Evolutionary conservation across 352 stramenopile species (phyloP).

Genomic region (Pythium rhizo-oryzae): DNA sequence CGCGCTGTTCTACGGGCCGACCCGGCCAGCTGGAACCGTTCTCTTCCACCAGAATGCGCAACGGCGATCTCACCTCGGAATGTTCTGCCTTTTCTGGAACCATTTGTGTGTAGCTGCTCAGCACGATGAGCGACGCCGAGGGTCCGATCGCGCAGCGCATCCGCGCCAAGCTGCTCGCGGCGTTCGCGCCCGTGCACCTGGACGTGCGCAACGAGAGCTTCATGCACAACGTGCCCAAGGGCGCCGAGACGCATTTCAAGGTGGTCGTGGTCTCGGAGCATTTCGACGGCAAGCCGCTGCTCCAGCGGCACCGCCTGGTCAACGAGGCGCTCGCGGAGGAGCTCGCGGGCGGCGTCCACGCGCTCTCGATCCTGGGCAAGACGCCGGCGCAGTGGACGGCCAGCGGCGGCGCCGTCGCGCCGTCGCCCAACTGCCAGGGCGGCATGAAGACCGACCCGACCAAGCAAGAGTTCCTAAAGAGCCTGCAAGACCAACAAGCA

Average conservation of each 20-base stretch:
- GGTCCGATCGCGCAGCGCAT: conserved; percentile 67
- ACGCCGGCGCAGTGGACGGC: conserved; percentile 91
- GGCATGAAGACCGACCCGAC: conserved; percentile 73
- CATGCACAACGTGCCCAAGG: conserved; percentile 95
- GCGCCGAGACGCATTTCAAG: conserved; percentile 97
- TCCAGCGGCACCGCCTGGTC: conserved; percentile 92
- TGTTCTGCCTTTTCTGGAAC: not conserved
- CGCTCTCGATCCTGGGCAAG: conserved; percentile 95
- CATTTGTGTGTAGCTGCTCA: conserved; percentile 20
- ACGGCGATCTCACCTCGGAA: not conserved
- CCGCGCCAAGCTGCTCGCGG: conserved; percentile 58
- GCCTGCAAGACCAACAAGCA: conserved; percentile 3
- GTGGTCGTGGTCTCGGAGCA: conserved; percentile 91
- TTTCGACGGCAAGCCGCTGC: conserved; percentile 89
- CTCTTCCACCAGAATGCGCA: not conserved
- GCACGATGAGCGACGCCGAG: conserved; percentile 33
- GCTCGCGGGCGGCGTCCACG: conserved; percentile 89
- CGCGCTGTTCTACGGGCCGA: too few relatives aligned
- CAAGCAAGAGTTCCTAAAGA: conserved; percentile 64
- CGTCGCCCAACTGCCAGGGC: conserved; percentile 73
- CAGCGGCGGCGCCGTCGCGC: conserved; percentile 46
- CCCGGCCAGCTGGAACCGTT: conserved; percentile 1
- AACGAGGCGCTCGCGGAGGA: conserved; percentile 90
- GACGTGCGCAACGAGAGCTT: conserved; percentile 95
- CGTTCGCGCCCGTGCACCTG: conserved; percentile 68